Evolutionary conservation across 140 eudicot genomes (phyloP), one percentile per base, ranked within the genome.

Genomic region (Bidens hawaiensis): DNA sequence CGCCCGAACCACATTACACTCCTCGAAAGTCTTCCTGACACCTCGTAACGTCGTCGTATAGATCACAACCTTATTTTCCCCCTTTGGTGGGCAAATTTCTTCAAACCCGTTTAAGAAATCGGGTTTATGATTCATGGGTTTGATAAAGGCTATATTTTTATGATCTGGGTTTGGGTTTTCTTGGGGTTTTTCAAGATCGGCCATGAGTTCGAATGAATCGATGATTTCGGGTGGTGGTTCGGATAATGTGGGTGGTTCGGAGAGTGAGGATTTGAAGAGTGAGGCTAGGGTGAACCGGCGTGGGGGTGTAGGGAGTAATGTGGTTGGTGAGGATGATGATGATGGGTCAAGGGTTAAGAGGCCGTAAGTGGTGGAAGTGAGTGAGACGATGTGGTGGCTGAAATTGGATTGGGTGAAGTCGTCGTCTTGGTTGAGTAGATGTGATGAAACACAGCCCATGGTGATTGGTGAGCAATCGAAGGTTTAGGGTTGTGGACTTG

Each of bases 391-490:
- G 93, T 91, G 96, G 75, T 84, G 98, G 62, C 85, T 78, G 43
- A 82, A n/a, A n/a, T n/a, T n/a, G n/a, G n/a, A 80, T 25, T 78
- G 82, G 65, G 73, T 54, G 73, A 91, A 82, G 1, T 87, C 98
- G 0, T 87, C 95, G 13, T 91, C 91, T 30, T 82, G 79, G 68
- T 72, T 78, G 1, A 87, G 81, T 8, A 91, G 52, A 21, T 78
- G 64, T 13, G 98, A 87, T 24, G 98, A 91, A 28, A 84, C 98
- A 57, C 98, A 91, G 4, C 98, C 98, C 98, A 91, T n/a, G n/a
- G n/a, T n/a, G n/a, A n/a, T n/a, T 91, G 15, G 43, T 38, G n/a
- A n/a, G n/a, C n/a, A n/a, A n/a, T n/a, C n/a, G n/a, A n/a, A n/a
- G n/a, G n/a, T n/a, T n/a, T n/a, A n/a, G n/a, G n/a, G n/a, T n/a